Conservation (phyloP, 768 basidiomycete genomes). For the Tulasnella sp. region DNA sequence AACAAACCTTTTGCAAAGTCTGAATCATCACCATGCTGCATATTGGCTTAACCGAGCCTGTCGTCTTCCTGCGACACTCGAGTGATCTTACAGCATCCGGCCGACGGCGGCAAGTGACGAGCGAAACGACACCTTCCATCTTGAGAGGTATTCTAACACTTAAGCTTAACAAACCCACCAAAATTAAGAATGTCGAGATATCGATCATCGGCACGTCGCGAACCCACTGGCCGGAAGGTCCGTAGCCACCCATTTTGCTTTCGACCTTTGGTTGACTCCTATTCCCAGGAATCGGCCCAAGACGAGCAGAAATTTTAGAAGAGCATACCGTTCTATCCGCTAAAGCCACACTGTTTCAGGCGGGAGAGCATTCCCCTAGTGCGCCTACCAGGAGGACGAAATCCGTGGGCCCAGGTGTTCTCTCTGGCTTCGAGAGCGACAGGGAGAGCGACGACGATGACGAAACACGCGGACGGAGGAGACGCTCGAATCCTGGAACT, state of each 20-base stretch:
- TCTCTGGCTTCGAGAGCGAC: slow-evolving; percentile 29
- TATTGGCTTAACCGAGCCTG: slow-evolving; percentile 59
- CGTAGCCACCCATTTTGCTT: slow-evolving; percentile 17
- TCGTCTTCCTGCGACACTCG: slow-evolving; percentile 48
- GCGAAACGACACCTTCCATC: slow-evolving; percentile 41
- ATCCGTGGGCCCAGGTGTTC: slow-evolving; percentile 42
- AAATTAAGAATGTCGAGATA: slow-evolving; percentile 75
- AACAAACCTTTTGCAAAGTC: too few species aligned
- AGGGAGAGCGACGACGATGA: slow-evolving; percentile 9
- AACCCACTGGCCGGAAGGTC: slow-evolving; percentile 82
- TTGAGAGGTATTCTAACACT: slow-evolving; percentile 55
- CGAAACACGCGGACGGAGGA: neutral
- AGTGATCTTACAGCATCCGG: slow-evolving; percentile 26
- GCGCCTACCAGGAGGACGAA: slow-evolving; percentile 35
- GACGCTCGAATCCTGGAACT: neutral
- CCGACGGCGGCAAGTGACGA: slow-evolving; percentile 27
- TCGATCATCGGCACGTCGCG: slow-evolving; percentile 51
- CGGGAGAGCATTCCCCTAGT: slow-evolving; percentile 29
- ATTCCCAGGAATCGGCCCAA: slow-evolving; percentile 47
- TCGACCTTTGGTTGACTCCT: slow-evolving; percentile 2
- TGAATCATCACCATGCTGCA: slow-evolving; percentile 1
- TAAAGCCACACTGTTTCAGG: slow-evolving; percentile 60
- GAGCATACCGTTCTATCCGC: slow-evolving; percentile 63
- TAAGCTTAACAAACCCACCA: slow-evolving; percentile 59
- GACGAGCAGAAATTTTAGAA: slow-evolving; percentile 64